Base-by-base conservation (phyloP, 1,284 basidiomycete genomes). In the Moniliella sp. region DNA sequence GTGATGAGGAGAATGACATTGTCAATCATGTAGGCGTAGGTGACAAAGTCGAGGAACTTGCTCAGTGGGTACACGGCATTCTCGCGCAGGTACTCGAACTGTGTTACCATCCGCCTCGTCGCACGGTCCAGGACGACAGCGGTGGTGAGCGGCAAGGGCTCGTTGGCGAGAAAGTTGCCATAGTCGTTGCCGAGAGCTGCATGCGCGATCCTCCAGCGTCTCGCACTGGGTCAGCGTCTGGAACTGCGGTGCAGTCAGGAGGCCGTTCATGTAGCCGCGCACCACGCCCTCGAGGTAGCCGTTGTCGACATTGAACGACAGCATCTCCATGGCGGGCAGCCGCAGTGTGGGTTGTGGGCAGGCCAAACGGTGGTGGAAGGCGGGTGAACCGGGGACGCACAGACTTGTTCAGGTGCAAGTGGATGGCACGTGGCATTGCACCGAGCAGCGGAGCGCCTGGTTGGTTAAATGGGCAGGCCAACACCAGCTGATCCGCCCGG, bases 11-110 rank as follows among this genome's bases (percentile, higher is more conserved):
- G 70, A 42, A 97, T 78, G 55, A 97, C 81, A 61, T 99, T 99
- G 72, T 99, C 91, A 55, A 99, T 97, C 91, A 99, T 99, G 66
- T 97, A 99, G 16, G 75, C 81, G 60, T 91, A 91, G 27, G 86
- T 97, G 64, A 99, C 81, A 62, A 93, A 99, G 61, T 97, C 91
- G 44, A 99, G 67, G 61, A 99, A 97, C 57, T 77, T 88, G 57
- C 73, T 73, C 32, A 99, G 64, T 1, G 86, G 83, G 45, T 81
- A 76, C n/a, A 83, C 78, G 4, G 91, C 77, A 64, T 94, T 97
- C 46, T 68, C 76, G 36, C 81, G 70, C 34, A 97, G 65, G 61
- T 78, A 97, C 63, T 88, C 82, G 71, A 97, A 97, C 61, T 97
- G 91, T 58, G 84, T 76, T 13, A 99, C 86, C 25, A 99, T 73